Base-by-base conservation (phyloP, 139 green algal genomes). In the Zygnema circumcarinatum region DNA sequence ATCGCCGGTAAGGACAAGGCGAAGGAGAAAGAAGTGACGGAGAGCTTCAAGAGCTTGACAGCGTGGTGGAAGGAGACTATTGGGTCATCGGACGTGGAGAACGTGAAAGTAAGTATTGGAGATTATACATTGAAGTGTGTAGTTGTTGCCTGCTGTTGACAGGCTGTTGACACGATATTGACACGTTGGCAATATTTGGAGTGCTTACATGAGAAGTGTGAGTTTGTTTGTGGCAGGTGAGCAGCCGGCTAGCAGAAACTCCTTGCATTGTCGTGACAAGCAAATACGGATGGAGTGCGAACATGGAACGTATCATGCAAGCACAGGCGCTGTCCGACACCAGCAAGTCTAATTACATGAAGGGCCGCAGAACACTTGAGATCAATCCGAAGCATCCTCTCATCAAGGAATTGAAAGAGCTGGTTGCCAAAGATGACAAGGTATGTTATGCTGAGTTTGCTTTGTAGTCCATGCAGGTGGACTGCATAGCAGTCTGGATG, bases 231-330 rank as follows among this genome's bases (percentile, higher is more conserved):
- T 16, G 40, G 81, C 81, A 89, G 84, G 16, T 98, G 2, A 95
- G 92, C 62, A 95, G 93, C 85, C 93, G 97, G 36, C 92, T 99
- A 56, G 39, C 93, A 35, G 94, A 86, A 74, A 95, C 96, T 0
- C 97, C 97, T 67, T 98, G 95, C 87, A 94, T 98, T 0, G 96
- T 99, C 1, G 95, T 98, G 1, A 94, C 95, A 2, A 92, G 87
- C 92, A 98, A 98, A 92, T 99, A 97, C 85, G 97, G 97, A 33
- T 98, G 96, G 93, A 95, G 88, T 11, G 97, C 97, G 74, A 98
- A 98, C 93, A 99, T 99, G 97, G 95, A 98, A 94, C 93, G 95
- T 79, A 98, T 99, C 93, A 98, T 98, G 93, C 93, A 90, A 29
- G 88, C 94, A 32, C 92, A 94, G 79, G 92, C 96, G 29, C 83